Evolutionary conservation across 768 basidiomycete genomes (phyloP), one percentile per base, ranked within the genome.

Genomic region (Mycena maculata): DNA sequence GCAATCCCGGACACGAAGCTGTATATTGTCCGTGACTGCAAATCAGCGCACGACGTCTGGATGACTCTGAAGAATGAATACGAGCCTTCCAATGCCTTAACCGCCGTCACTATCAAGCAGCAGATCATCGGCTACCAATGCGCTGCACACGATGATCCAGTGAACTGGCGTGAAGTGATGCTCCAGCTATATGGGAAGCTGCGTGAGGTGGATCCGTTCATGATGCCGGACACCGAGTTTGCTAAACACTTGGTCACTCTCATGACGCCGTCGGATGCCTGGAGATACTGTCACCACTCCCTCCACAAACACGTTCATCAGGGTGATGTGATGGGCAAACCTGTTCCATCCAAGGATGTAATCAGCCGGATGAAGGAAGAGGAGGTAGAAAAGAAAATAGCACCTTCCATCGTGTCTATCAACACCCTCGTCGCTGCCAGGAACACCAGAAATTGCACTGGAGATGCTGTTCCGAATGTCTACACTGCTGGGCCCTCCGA

Each of bases 161-260:
- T 63, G 15, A 11, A 15, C 18, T 63, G 62, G 62, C 39, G 62
- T 12, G 28, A 33, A 13, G 53, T 47, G 5, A 63, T 63, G 62
- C n/a, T 63, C 15, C 41, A 63, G 41, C 52, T 44, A 11, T 56
- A 56, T 28, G 41, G 60, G 33, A 71, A 63, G 25, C 41, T 63
- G 31, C 47, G 54, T 11, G 50, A 56, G 13, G 52, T 44, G 1
- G 59, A 60, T 39, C 52, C 41, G 6, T 18, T 2, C 41, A 67
- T 60, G 58, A 67, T 67, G 65, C 60, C 65, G 0, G 65, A 67
- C 52, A 23, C 18, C 49, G 65, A 67, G 33, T 67, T 67, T 20
- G 65, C 65, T 39, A 67, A 61, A 18, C 53, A 56, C 15, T 31
- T 67, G 15, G 53, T 67, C 28, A 67, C 59, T 2, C 38, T 54